Percentiles rank a stretch among this genome's conserved stretches.
Evolutionary conservation across 768 basidiomycete genomes (phyloP).

Genomic region (Astraeus odoratus): DNA sequence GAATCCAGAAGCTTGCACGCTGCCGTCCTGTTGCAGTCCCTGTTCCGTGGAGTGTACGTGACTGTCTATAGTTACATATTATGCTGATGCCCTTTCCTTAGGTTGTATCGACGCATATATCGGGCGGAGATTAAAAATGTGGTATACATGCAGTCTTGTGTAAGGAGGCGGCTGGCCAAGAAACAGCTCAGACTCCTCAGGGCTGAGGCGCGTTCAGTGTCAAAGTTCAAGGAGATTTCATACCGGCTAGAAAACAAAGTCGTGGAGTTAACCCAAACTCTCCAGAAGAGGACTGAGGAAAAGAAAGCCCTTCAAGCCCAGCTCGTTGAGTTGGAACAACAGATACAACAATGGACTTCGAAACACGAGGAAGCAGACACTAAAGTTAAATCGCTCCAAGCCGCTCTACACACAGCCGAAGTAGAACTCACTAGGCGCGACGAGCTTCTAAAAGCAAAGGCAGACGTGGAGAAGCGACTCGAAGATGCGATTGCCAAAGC

Average conservation of each 20-base stretch:
- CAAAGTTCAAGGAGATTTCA: constrained; percentile 98
- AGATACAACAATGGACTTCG: constrained; percentile 76
- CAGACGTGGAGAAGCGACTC: constrained; percentile 69
- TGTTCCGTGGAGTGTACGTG: constrained; percentile 85
- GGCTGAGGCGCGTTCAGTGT: constrained; percentile 92
- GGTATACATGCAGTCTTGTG: constrained; percentile 83
- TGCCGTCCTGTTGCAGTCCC: constrained; percentile 68
- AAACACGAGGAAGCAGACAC: constrained; percentile 84
- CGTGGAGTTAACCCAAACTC: constrained; percentile 90
- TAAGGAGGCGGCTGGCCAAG: constrained; percentile 82
- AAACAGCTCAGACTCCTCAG: constrained; percentile 78
- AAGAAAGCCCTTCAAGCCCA: constrained; percentile 80
- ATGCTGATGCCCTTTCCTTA: constrained; percentile 17
- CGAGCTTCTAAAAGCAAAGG: constrained; percentile 68
- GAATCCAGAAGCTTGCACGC: constrained; percentile 53
- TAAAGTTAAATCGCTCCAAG: constrained; percentile 65
- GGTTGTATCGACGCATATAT: constrained; percentile 49
- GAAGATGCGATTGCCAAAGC: constrained; percentile 71
- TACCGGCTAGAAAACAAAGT: constrained; percentile 99
- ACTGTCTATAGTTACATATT: not conserved
- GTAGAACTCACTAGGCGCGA: constrained; percentile 66
- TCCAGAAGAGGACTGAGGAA: constrained; percentile 87
- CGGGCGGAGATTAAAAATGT: constrained; percentile 61
- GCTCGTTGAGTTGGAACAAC: constrained; percentile 73
- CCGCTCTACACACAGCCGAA: constrained; percentile 62